These are phyloP conservation scores for Anisodus tanguticus DNA, from an alignment of 257 asterid species.

Conservation along the genomic window DNA sequence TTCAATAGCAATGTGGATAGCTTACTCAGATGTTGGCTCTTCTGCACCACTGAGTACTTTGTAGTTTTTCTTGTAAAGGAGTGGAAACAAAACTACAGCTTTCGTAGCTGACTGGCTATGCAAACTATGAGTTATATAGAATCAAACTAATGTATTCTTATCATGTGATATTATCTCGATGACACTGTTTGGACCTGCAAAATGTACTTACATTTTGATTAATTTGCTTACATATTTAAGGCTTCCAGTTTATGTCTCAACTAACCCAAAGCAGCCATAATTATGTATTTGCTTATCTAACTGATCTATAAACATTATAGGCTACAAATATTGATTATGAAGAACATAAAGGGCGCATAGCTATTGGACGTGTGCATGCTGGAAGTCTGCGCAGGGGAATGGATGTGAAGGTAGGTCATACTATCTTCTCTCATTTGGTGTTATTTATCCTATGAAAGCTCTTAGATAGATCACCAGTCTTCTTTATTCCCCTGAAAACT, in stretches of 20 bases:
- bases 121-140: not conserved
- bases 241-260: not conserved
- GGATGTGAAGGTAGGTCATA: constrained; percentile 81
- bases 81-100: not conserved
- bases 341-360: constrained; percentile 98
- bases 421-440: constrained; percentile 7
- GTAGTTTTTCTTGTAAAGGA: constrained; percentile 11
- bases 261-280: not conserved
- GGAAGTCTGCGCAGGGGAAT: constrained; percentile 82
- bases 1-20: not conserved
- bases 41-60: not conserved
- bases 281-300: not conserved
- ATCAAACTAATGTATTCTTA: not conserved
- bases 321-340: constrained; percentile 96
- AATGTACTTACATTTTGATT: constrained; percentile 1
- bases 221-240: not conserved
- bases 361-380: constrained; percentile 97
- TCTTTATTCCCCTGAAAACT: constrained; percentile 2
- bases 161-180: not conserved
- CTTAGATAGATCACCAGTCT: constrained; percentile 23
- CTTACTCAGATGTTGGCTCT: constrained; percentile 8
- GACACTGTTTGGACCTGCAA: not conserved
- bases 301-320: constrained; percentile 45
- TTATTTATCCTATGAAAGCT: constrained; percentile 12
- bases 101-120: not conserved